Evolutionary conservation across 192 early-diverging fungal species (phyloP).

Genomic region (Dissophora ornata): DNA sequence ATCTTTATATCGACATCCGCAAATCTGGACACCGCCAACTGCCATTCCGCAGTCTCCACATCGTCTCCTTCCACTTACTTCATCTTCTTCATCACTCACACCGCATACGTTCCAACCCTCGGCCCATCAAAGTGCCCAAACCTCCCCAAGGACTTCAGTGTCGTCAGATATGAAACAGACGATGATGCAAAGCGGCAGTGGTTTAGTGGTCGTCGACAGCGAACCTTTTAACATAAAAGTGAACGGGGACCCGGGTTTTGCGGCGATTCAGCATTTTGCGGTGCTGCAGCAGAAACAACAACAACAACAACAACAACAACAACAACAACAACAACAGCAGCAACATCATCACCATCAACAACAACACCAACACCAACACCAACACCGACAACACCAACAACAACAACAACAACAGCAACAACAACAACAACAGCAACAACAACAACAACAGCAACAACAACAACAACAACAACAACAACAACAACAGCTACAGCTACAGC

Average conservation of each 20-base stretch:
- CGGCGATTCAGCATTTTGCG: too few relatives aligned
- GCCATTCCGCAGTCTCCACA: too few relatives aligned
- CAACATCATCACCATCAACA: slow-evolving; percentile 1
- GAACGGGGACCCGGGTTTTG: too few relatives aligned
- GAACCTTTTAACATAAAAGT: too few relatives aligned
- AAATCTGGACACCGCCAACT: background rate
- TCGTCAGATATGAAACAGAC: too few relatives aligned
- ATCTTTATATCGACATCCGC: background rate
- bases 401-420: slow-evolving; percentile 10
- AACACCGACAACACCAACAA: background rate
- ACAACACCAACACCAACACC: slow-evolving; percentile 5
- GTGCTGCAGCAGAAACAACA: background rate
- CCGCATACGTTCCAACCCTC: too few relatives aligned
- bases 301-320: background rate
- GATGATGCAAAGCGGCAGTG: too few relatives aligned
- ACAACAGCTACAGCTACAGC: background rate
- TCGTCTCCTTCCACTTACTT: too few relatives aligned
- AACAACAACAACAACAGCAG: background rate
- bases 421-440: background rate
- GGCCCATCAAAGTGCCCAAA: too few relatives aligned
- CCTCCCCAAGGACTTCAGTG: too few relatives aligned
- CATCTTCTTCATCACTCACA: too few relatives aligned
- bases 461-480: background rate
- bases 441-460: background rate
- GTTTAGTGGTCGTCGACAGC: too few relatives aligned